Evolutionary conservation across 2,329 filamentous ascomycete species (phyloP).

Genomic region (Pestalotiopsis sp.): DNA sequence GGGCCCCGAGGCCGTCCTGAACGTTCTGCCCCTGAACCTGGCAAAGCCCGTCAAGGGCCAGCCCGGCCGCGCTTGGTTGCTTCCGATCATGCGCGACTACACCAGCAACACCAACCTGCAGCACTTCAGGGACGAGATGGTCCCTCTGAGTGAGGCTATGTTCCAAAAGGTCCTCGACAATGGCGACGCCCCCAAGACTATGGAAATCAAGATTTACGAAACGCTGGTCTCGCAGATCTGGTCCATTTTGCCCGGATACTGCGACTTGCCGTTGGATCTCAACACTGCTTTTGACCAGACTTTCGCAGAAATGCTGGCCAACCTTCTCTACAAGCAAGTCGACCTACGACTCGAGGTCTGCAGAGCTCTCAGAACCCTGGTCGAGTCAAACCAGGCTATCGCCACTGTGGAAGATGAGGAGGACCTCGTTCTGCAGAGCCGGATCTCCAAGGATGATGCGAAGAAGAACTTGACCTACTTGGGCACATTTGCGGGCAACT

Average conservation of each 20-base stretch:
- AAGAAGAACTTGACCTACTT: constrained; percentile 82
- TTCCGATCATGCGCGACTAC: constrained; percentile 87
- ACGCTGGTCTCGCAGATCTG: constrained; percentile 95
- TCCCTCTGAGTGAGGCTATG: constrained; percentile 86
- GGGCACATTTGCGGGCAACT: constrained; percentile 77
- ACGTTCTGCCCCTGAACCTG: constrained; percentile 84
- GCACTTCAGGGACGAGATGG: constrained; percentile 84
- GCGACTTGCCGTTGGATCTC: constrained; percentile 85
- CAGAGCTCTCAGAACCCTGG: constrained; percentile 79
- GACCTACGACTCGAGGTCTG: constrained; percentile 88
- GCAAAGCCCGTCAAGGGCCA: constrained; percentile 75
- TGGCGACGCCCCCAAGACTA: constrained; percentile 81
- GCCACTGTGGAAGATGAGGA: constrained; percentile 70
- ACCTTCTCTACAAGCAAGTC: constrained; percentile 89
- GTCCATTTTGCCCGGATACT: constrained; percentile 92
- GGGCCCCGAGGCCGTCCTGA: constrained; percentile 83
- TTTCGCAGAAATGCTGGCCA: constrained; percentile 89
- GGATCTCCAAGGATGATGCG: constrained; percentile 75
- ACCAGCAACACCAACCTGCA: constrained; percentile 84
- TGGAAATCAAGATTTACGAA: constrained; percentile 92
- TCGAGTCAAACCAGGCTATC: constrained; percentile 90
- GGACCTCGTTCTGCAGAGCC: constrained; percentile 74
- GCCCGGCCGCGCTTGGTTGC: constrained; percentile 88
- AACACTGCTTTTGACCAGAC: constrained; percentile 76
- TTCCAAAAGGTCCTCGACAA: constrained; percentile 88